Percentiles rank a stretch among this genome's conserved stretches.
Evolutionary conservation across 1,284 basidiomycete species (phyloP).

Genomic region (Somion occarium): DNA sequence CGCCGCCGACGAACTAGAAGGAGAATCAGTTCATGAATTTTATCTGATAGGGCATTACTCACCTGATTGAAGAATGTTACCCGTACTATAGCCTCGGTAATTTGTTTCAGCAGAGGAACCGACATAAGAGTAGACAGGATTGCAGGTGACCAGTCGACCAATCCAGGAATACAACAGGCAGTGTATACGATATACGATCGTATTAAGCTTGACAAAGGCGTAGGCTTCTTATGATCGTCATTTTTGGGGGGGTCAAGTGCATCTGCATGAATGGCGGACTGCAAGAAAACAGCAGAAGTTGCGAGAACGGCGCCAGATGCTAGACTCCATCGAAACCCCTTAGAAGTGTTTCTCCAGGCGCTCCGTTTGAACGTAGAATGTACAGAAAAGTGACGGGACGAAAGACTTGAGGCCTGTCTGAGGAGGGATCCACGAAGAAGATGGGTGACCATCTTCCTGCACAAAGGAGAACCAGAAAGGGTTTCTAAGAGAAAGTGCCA

Average conservation of each 20-base stretch:
- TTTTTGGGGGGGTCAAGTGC: conserved; percentile 6
- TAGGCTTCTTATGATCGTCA: conserved; percentile 11
- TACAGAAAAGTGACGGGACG: no score
- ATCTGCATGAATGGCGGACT: conserved; percentile 12
- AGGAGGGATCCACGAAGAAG: no score
- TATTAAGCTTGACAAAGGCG: conserved; percentile 40
- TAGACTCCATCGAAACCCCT: background rate
- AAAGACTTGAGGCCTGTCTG: no score
- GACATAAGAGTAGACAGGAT: conserved; percentile 60
- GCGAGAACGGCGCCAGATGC: background rate
- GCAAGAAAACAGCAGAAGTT: background rate
- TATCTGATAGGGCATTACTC: conserved; percentile 14
- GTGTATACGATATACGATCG: conserved; percentile 81
- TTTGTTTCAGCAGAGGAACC: conserved; percentile 61
- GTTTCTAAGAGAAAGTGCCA: no score
- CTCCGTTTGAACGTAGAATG: no score
- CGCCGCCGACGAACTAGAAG: conserved; percentile 83
- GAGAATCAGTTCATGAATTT: background rate
- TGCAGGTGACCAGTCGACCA: conserved; percentile 76
- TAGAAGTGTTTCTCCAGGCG: no score
- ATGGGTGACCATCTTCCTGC: no score
- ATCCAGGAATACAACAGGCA: conserved; percentile 68
- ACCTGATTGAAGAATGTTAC: conserved; percentile 86
- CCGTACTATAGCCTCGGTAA: conserved; percentile 72
- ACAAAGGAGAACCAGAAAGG: no score